phyloP scores from a whole-genome alignment of 2,329 filamentous ascomycete genomes.

The Huntiella bhutanensis region DNA sequence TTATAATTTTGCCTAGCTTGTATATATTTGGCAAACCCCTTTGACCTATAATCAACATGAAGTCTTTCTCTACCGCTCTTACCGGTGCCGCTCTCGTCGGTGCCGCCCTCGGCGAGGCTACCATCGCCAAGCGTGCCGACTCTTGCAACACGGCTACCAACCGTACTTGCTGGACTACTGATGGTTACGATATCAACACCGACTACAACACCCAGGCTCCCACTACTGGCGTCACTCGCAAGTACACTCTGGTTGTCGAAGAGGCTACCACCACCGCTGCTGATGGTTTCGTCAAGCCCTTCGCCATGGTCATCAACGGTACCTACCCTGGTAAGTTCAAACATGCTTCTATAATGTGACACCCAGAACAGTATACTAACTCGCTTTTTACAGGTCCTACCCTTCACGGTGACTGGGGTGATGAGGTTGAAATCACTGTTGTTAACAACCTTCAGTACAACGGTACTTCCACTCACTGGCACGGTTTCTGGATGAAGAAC shows the following conservation, averaged over 20 bases:
- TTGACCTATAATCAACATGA: slow-evolving; percentile 8
- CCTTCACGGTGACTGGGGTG: slow-evolving; percentile 26
- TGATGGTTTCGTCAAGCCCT: slow-evolving; percentile 13
- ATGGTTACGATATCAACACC: slow-evolving; percentile 18
- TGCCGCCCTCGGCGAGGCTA: slow-evolving; percentile 8
- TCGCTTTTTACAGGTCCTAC: slow-evolving; percentile 7
- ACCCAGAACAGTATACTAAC: slow-evolving; percentile 2
- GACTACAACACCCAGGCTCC: slow-evolving; percentile 18
- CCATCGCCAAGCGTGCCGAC: slow-evolving; percentile 9
- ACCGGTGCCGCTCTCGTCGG: slow-evolving; percentile 5
- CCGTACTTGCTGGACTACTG: slow-evolving; percentile 14
- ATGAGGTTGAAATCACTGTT: slow-evolving; percentile 37
- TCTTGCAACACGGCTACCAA: slow-evolving; percentile 15
- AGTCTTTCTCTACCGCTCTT: slow-evolving; percentile 6
- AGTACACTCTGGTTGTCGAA: slow-evolving; percentile 13
- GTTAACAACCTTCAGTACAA: slow-evolving; percentile 40
- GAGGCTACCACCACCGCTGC: slow-evolving; percentile 11
- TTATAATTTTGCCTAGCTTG: neutral
- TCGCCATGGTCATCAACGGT: slow-evolving; percentile 15
- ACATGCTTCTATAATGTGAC: neutral
- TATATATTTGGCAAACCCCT: neutral
- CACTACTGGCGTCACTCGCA: slow-evolving; percentile 14
- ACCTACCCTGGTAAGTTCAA: slow-evolving; percentile 12
- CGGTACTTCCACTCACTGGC: slow-evolving; percentile 30
- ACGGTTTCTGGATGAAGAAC: slow-evolving; percentile 26